phyloP scores from a whole-genome alignment of 176 grass and related monocot species.

The Paspalum notatum region DNA sequence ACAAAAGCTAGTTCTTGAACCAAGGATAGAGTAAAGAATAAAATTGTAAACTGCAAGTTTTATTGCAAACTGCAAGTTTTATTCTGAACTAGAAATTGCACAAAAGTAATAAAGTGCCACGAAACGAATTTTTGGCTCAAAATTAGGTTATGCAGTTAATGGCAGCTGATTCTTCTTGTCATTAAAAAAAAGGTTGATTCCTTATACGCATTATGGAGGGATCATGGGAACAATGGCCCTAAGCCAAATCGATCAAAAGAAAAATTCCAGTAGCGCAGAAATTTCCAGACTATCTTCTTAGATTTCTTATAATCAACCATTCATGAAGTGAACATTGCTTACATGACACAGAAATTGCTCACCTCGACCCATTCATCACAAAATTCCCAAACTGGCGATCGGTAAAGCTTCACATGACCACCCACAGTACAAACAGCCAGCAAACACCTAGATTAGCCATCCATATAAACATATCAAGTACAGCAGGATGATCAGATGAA shows the following conservation, averaged over 20 bases:
- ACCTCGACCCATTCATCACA: slow-evolving; percentile 86
- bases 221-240: slow-evolving; percentile 8
- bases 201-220: slow-evolving; percentile 1
- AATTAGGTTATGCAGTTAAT: slow-evolving; percentile 13
- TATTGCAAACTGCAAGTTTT: too few species aligned
- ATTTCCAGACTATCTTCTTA: slow-evolving; percentile 31
- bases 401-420: slow-evolving; percentile 84
- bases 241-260: slow-evolving; percentile 5
- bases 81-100: slow-evolving; percentile 33
- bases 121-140: slow-evolving; percentile 10
- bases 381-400: slow-evolving; percentile 69
- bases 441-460: slow-evolving; percentile 62
- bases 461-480: slow-evolving; percentile 26
- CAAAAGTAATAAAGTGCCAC: slow-evolving; percentile 14
- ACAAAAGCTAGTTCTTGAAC: background rate
- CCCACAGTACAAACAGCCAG: slow-evolving; percentile 69
- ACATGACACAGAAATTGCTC: slow-evolving; percentile 12
- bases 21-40: slow-evolving; percentile 12
- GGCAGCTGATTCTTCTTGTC: slow-evolving; percentile 6
- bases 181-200: background rate
- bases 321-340: slow-evolving; percentile 16
- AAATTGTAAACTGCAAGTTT: background rate
- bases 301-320: background rate
- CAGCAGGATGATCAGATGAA: background rate
- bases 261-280: slow-evolving; percentile 13